Conservation (phyloP, 495 filamentous ascomycete species). For the Podospora pseudocomata region DNA sequence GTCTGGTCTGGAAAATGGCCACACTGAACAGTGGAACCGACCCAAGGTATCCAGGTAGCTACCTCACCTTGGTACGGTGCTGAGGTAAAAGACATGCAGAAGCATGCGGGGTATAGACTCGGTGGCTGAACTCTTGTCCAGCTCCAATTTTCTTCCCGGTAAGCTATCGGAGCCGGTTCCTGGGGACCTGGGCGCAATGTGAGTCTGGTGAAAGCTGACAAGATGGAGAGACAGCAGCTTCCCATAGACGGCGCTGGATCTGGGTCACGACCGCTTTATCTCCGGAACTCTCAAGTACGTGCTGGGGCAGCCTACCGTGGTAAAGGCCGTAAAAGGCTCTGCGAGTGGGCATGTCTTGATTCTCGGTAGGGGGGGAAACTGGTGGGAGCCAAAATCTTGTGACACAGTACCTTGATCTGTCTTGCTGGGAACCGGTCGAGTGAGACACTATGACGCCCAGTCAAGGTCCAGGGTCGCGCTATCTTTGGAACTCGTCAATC, state of each 20-base stretch:
- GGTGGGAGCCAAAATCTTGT: constrained; percentile 15
- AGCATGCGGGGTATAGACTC: not conserved
- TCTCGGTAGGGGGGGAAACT: not conserved
- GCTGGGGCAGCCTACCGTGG: constrained; percentile 10
- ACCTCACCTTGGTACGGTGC: not conserved
- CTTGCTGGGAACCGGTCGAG: constrained; percentile 4
- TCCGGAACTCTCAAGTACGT: constrained; percentile 1
- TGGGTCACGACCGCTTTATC: constrained; percentile 9
- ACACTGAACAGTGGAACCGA: not conserved
- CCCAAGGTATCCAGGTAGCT: too few relatives aligned
- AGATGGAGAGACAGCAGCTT: constrained; percentile 6
- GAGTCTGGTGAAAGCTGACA: not conserved
- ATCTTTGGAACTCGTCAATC: constrained; percentile 19
- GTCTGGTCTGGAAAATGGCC: not conserved
- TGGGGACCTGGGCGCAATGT: not conserved
- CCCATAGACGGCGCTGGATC: constrained; percentile 7
- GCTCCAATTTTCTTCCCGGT: not conserved
- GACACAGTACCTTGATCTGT: constrained; percentile 13
- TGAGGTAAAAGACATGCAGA: not conserved
- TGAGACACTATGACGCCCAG: constrained; percentile 29
- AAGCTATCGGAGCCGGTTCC: constrained; percentile 2
- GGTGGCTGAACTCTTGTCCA: not conserved
- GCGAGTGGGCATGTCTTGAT: constrained; percentile 16
- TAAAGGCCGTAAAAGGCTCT: constrained; percentile 26
- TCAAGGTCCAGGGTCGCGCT: constrained; percentile 11